Percentiles rank a stretch among this genome's conserved stretches.
These are phyloP conservation scores for Kwoniella mangroviensis DNA, from an alignment of 768 basidiomycete genomes.

Conservation along the genomic window DNA sequence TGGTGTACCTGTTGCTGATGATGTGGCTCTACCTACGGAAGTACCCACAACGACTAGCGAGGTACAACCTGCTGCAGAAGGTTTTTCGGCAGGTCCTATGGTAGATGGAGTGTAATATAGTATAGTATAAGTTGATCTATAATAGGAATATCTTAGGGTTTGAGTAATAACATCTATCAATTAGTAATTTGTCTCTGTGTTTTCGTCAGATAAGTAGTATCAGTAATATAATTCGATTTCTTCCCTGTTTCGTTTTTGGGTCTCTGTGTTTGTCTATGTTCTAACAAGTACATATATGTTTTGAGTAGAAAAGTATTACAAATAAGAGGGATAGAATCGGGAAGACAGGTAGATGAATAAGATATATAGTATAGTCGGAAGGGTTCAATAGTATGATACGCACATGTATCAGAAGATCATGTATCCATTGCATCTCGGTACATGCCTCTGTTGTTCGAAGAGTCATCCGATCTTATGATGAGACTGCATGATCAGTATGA, in stretches of 20 bases:
- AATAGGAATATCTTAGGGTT: not conserved
- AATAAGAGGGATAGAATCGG: not conserved
- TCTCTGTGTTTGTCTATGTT: not conserved
- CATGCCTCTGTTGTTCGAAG: no score
- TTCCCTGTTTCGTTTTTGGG: not conserved
- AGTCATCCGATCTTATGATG: no score
- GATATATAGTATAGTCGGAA: not conserved
- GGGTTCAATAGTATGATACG: no score
- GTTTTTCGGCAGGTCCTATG: not conserved
- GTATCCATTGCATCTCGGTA: no score
- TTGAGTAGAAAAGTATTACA: not conserved
- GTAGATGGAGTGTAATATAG: constrained; percentile 6
- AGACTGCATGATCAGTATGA: no score
- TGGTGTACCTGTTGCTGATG: constrained; percentile 16
- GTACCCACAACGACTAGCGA: not conserved
- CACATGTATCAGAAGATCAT: no score
- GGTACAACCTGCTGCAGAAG: constrained; percentile 1
- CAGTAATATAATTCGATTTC: not conserved
- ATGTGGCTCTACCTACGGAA: constrained; percentile 1
- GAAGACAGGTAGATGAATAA: not conserved
- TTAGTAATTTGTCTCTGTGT: no score
- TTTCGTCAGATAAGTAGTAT: not conserved
- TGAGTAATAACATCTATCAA: no score
- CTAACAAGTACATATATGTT: not conserved
- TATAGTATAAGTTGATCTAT: not conserved